Conservation (phyloP, 2,329 filamentous ascomycete genomes). For the Monosporascus sp. region DNA sequence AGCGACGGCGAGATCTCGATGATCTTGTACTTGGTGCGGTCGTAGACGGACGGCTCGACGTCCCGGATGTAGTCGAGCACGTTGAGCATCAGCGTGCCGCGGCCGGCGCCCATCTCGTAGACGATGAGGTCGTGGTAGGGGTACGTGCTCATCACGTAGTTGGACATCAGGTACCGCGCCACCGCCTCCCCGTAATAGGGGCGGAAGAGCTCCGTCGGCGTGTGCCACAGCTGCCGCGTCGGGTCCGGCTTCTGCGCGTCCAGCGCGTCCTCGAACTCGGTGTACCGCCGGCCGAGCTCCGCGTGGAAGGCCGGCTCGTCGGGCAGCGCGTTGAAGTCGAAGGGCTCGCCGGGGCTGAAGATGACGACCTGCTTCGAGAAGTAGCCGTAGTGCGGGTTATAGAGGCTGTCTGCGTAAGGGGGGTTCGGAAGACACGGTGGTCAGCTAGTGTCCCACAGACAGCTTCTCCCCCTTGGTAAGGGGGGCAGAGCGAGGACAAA, state of each 20-base stretch:
- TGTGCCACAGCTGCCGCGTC: conserved; percentile 93
- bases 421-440: not conserved
- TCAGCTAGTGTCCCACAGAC: not conserved
- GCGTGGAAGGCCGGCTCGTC: conserved; percentile 84
- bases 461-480: not conserved
- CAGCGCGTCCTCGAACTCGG: conserved; percentile 81
- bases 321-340: conserved; percentile 74
- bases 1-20: conserved; percentile 89
- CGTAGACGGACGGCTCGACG: conserved; percentile 85
- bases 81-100: conserved; percentile 96
- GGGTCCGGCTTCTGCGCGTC: conserved; percentile 67
- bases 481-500: conserved; percentile 32
- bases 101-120: conserved; percentile 97
- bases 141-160: conserved; percentile 91
- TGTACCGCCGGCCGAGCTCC: conserved; percentile 73
- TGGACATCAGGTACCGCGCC: conserved; percentile 89
- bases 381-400: conserved; percentile 92
- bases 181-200: conserved; percentile 97
- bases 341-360: conserved; percentile 87
- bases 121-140: conserved; percentile 96
- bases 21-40: conserved; percentile 86
- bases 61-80: conserved; percentile 94
- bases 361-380: conserved; percentile 96
- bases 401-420: conserved; percentile 67
- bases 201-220: conserved; percentile 92